These are phyloP conservation scores for Thelonectria discophora DNA, from an alignment of 2,329 filamentous ascomycete species.

Conservation along the genomic window DNA sequence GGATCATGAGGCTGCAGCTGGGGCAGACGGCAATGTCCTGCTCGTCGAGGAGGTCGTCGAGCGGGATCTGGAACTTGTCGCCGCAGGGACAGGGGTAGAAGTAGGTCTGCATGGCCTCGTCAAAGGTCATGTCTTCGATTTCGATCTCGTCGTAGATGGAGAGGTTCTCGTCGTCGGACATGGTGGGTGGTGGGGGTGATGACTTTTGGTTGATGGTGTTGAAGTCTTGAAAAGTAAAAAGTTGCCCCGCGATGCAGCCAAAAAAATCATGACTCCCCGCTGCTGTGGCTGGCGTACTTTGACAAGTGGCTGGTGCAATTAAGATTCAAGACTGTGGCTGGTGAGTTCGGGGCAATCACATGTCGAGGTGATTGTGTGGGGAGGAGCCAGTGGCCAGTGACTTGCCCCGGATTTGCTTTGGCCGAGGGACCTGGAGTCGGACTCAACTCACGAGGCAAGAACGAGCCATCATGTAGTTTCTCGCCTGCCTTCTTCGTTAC, in stretches of 20 bases:
- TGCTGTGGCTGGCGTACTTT: conserved; percentile 29
- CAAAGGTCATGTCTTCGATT: conserved; percentile 98
- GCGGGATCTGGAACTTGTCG: conserved; percentile 91
- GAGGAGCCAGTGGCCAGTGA: conserved; percentile 31
- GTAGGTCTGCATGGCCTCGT: conserved; percentile 84
- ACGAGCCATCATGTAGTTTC: conserved; percentile 16
- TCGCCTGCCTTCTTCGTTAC: conserved; percentile 3
- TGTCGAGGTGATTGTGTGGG: conserved; percentile 39
- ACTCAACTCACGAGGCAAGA: conserved; percentile 13
- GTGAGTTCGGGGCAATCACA: conserved; percentile 37
- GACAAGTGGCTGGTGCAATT: conserved; percentile 27
- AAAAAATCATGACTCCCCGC: conserved; percentile 32
- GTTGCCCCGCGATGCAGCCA: conserved; percentile 41
- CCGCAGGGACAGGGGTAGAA: conserved; percentile 97
- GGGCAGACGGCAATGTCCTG: conserved; percentile 97
- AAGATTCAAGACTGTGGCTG: conserved; percentile 23
- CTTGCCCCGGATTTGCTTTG: conserved; percentile 41
- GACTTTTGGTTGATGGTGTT: conserved; percentile 1
- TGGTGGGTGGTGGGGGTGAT: conserved; percentile 42
- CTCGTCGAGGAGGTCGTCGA: conserved; percentile 85
- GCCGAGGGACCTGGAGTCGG: conserved; percentile 40
- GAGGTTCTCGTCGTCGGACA: conserved; percentile 70
- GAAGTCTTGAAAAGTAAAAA: conserved; percentile 29
- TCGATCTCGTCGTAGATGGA: conserved; percentile 97
- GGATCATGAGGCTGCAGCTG: conserved; percentile 96